A percentile compares a stretch with the other conserved stretches of the same genome.
Evolutionary conservation across 805 yeast genomes (phyloP).

Genomic region (Maudiozyma turicensis): DNA sequence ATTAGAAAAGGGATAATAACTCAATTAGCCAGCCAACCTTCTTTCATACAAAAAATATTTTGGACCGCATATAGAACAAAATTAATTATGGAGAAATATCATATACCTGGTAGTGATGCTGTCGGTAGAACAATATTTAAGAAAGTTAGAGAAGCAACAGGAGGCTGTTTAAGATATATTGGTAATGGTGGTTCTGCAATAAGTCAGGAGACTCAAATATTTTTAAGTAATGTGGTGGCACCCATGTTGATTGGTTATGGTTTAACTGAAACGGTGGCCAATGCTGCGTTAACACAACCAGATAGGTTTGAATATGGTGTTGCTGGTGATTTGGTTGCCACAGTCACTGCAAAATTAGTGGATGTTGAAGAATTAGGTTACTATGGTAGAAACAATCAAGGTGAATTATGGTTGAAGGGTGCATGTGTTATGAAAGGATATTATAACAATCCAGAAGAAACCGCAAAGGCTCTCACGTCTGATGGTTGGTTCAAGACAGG

Average conservation of each 20-base stretch:
- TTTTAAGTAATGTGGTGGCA: slow-evolving; percentile 64
- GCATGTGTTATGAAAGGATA: slow-evolving; percentile 64
- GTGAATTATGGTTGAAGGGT: slow-evolving; percentile 81
- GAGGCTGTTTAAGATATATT: slow-evolving; percentile 66
- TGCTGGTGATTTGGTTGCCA: slow-evolving; percentile 74
- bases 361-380: slow-evolving; percentile 91
- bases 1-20: slow-evolving; percentile 84
- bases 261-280: slow-evolving; percentile 91
- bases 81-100: slow-evolving; percentile 46
- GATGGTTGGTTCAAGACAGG: slow-evolving; percentile 97
- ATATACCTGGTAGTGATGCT: slow-evolving; percentile 59
- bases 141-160: slow-evolving; percentile 88
- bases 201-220: slow-evolving; percentile 73
- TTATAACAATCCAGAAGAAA: slow-evolving; percentile 76
- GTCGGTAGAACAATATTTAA: slow-evolving; percentile 70
- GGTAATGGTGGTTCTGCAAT: slow-evolving; percentile 93
- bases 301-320: slow-evolving; percentile 59
- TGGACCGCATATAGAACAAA: slow-evolving; percentile 84
- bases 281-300: slow-evolving; percentile 62
- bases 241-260: slow-evolving; percentile 95
- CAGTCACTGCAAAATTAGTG: slow-evolving; percentile 77
- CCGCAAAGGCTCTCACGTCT: slow-evolving; percentile 60
- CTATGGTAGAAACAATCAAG: slow-evolving; percentile 81
- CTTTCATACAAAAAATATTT: slow-evolving; percentile 66
- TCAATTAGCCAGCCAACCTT: slow-evolving; percentile 59